A percentile compares a stretch with the other conserved stretches of the same genome.
phyloP scores from a whole-genome alignment of 2,329 filamentous ascomycete genomes.

The Ambrosiella cleistominuta region DNA sequence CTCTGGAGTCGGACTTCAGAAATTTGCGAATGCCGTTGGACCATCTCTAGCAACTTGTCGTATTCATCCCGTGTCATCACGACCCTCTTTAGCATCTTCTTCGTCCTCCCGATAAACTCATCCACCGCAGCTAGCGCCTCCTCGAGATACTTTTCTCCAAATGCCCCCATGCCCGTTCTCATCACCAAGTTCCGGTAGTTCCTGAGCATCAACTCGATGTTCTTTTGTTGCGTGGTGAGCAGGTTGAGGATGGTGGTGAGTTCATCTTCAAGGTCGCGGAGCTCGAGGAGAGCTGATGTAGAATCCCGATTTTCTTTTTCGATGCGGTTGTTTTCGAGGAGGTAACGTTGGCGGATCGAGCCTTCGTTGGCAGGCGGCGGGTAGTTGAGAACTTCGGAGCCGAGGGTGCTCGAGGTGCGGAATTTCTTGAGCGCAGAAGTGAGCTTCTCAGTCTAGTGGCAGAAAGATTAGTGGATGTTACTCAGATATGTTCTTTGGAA shows the following conservation, averaged over 20 bases:
- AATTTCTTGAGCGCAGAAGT: slow-evolving; percentile 45
- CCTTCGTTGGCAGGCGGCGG: slow-evolving; percentile 22
- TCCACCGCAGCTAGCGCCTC: slow-evolving; percentile 34
- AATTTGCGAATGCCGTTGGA: slow-evolving; percentile 48
- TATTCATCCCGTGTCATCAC: slow-evolving; percentile 42
- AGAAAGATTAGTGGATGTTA: neutral
- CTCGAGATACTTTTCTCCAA: slow-evolving; percentile 31
- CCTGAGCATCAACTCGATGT: slow-evolving; percentile 30
- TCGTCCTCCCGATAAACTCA: slow-evolving; percentile 35
- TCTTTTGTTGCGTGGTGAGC: slow-evolving; percentile 37
- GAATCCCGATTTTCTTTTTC: slow-evolving; percentile 44
- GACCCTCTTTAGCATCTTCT: slow-evolving; percentile 41
- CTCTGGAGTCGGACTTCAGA: slow-evolving; percentile 47
- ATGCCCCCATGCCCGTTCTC: slow-evolving; percentile 19
- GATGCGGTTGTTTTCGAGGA: slow-evolving; percentile 25
- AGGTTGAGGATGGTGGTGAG: slow-evolving; percentile 37
- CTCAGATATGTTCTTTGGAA: neutral
- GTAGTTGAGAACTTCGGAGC: slow-evolving; percentile 26
- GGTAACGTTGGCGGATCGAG: slow-evolving; percentile 23
- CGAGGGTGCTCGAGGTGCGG: slow-evolving; percentile 35
- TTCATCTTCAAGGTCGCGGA: slow-evolving; percentile 48
- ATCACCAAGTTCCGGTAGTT: slow-evolving; percentile 23
- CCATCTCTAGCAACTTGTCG: slow-evolving; percentile 48
- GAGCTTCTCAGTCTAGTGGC: slow-evolving; percentile 38
- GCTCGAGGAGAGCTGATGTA: slow-evolving; percentile 42